Base-by-base conservation (phyloP, 306 rosid species). In the Calophaca sinica region DNA sequence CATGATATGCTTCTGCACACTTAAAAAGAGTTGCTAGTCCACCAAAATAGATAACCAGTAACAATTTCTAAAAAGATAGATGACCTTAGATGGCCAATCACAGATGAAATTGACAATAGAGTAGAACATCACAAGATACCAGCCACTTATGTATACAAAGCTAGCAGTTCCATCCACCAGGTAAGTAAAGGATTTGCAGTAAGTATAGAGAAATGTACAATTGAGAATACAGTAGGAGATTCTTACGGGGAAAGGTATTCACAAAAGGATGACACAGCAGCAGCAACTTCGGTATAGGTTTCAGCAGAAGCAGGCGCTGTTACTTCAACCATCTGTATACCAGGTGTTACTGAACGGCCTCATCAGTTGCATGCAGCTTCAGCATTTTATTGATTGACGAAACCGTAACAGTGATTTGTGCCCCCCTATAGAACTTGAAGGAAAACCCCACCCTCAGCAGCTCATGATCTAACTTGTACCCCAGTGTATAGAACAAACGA, bases 171-270 rank as follows among this genome's bases (percentile, higher is more conserved):
- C n/a, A 35, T 42, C 50, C 39, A 48, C 28, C 48, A 44, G 53
- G 63, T 11, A 8, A 26, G 31, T 9, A 55, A 32, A 80, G 9
- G 3, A 59, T 66, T 50, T 48, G 29, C 29, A 63, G 26, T 3
- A 20, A 13, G 60, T 20, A 45, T 48, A 14, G 11, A 55, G 9
- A 55, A 36, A 26, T 11, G 28, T 57, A 59, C 41, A 71, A 36
- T 50, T 71, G 41, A 65, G 35, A 70, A 64, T 48, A 63, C 7
- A 63, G 38, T 58, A 32, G 75, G 41, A 63, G 72, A 76, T 54
- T 10, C 98, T 87, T 85, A 94, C 97, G 98, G 97, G 46, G 98
- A 97, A 87, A 94, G 97, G 87, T 91, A 85, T 89, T 94, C 99
- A 9, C 97, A 92, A 63, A 94, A 94, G 71, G 92, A 90, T 35